Base-by-base conservation (phyloP, 257 asterid species). In the Solanum pimpinellifolium region DNA sequence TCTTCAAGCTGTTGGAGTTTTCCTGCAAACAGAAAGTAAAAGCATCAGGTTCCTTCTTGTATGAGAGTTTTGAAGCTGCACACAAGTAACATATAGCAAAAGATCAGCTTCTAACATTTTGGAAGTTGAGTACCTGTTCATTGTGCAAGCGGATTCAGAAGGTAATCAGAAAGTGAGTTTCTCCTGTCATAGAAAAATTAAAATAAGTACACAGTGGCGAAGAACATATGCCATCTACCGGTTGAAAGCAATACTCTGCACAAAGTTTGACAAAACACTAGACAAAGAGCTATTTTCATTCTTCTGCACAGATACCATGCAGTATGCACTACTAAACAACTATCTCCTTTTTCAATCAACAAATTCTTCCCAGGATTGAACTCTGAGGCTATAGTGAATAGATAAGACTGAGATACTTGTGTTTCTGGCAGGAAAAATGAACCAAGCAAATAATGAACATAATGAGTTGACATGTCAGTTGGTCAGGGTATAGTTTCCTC, bases 21-120 rank as follows among this genome's bases (percentile, higher is more conserved):
- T 88, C 91, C 93, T 91, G 92, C 89, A 84, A 44, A 46, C 83
- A 88, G 29, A 85, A 37, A 20, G 39, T 75, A 73, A 12, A 18
- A 41, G 83, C 83, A 70, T 85, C 42, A 85, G 83, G 35, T 70
- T 31, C 68, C 70, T 4, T 27, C 49, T 39, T 11, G 66, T 23
- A 35, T 20, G 83, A 41, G 29, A 42, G 11, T 31, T 42, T 0
- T 5, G 41, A 44, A 31, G 47, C 66, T 68, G 83, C 27, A 29
- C 35, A 68, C 25, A 16, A 31, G 14, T 69, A 74, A 21, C 62
- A 46, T 69, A 20, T 23, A 6, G 10, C 37, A 52, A 23, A 73
- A 4, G 46, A 69, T 6, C 46, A 52, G 74, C 87, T 70, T 84
- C 41, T 25, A 46, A 39, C 72, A 76, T 27, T 47, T 46, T 44